Conservation (phyloP, 179 eudicot genomes). For the Beta macrorhiza region DNA sequence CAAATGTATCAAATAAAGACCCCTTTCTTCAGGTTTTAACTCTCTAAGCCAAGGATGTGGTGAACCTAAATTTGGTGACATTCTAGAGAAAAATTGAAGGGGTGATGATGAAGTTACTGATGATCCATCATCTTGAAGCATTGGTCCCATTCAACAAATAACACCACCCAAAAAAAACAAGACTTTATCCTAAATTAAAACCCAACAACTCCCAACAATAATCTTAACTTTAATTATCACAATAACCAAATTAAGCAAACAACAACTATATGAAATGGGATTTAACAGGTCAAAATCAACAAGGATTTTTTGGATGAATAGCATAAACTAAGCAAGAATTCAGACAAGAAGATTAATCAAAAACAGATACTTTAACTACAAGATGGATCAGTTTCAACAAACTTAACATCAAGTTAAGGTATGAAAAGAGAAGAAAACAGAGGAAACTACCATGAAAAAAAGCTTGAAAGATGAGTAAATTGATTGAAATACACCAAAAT, state of each 20-base stretch:
- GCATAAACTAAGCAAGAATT: background rate
- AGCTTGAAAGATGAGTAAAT: conserved; percentile 20
- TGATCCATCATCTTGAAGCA: conserved; percentile 64
- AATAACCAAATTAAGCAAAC: background rate
- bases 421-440: conserved; percentile 15
- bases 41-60: conserved; percentile 74
- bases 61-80: conserved; percentile 69
- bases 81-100: conserved; percentile 58
- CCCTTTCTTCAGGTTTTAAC: conserved; percentile 79
- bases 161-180: conserved; percentile 12
- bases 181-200: background rate
- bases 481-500: conserved; percentile 27
- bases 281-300: conserved; percentile 4
- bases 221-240: background rate
- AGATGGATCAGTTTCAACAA: conserved; percentile 16
- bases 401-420: background rate
- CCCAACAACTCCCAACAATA: background rate
- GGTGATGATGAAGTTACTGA: conserved; percentile 67
- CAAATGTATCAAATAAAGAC: conserved; percentile 67
- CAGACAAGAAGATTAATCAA: background rate
- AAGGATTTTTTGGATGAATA: background rate
- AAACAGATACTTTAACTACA: background rate
- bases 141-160: conserved; percentile 33
- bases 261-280: background rate
- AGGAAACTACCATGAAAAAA: conserved; percentile 13